Base-by-base conservation (phyloP, 192 early-diverging fungal genomes). In the Nowakowskiella sp. region DNA sequence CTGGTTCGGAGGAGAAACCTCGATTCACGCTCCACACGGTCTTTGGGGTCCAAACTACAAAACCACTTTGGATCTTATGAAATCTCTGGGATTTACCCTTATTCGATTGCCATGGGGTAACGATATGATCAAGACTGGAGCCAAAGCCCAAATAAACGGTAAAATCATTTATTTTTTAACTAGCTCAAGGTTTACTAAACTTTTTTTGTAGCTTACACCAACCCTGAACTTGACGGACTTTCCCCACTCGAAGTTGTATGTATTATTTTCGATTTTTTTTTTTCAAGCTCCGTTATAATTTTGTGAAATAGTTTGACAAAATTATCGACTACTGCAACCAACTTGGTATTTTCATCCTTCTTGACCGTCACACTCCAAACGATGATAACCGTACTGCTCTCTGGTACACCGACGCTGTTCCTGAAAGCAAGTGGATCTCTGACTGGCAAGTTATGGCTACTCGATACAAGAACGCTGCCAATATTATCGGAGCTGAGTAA, bases 81-180 rank as follows among this genome's bases (percentile, higher is more conserved):
- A 21, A 24, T 22, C 19, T 22, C 45, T 26, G 7, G 57, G 57
- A n/a, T 64, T 55, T 31, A 64, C 48, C 28, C 21, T 47, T 1
- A n/a, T 64, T 28, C 62, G 62, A 49, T 34, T 67, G 6, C 62
- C 62, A 13, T 64, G 42, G 26, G 54, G 53, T 7, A 64, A 64
- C n/a, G 62, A 64, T 25, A 65, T 64, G 25, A 47, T 64, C 8
- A 31, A 26, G 1, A 23, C 19, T 25, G 36, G 16, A n/a, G 36
- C 27, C 6, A 3, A 25, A 21, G 43, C 63, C n/a, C n/a, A n/a
- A n/a, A n/a, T n/a, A n/a, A n/a, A n/a, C n/a, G n/a, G n/a, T n/a
- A n/a, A n/a, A n/a, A n/a, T n/a, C n/a, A n/a, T n/a, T n/a, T n/a
- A n/a, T n/a, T n/a, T n/a, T n/a, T n/a, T n/a, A n/a, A n/a, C n/a